These are phyloP conservation scores for Chytridiales sp. DNA, from an alignment of 371 early-diverging fungal genomes.

Conservation along the genomic window DNA sequence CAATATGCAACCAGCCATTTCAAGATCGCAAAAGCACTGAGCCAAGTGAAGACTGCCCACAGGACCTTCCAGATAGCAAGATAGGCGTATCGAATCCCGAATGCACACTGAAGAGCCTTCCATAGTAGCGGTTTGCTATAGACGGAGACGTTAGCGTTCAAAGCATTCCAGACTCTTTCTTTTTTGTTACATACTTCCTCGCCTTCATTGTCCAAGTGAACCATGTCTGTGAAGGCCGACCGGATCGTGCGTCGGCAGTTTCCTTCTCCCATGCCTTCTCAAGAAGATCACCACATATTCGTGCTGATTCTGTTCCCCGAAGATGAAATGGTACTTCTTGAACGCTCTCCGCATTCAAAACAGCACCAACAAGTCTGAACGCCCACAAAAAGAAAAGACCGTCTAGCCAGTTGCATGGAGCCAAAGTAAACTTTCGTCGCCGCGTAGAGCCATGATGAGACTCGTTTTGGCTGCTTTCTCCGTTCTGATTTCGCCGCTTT, in stretches of 20 bases:
- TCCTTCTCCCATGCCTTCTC: constrained; percentile 52
- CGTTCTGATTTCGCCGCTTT: no score
- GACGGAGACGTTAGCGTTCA: background rate
- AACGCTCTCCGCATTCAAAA: constrained; percentile 37
- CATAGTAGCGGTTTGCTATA: constrained; percentile 21
- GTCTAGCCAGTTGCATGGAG: constrained; percentile 45
- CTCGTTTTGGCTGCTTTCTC: no score
- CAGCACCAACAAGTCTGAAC: constrained; percentile 44
- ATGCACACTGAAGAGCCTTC: constrained; percentile 49
- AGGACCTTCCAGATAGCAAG: constrained; percentile 62
- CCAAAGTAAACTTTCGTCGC: constrained; percentile 28
- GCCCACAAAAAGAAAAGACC: constrained; percentile 60
- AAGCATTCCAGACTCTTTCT: background rate
- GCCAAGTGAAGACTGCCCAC: constrained; percentile 61
- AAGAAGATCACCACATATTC: constrained; percentile 49
- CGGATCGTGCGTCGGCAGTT: constrained; percentile 5
- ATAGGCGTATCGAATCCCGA: constrained; percentile 49
- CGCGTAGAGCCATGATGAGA: no score
- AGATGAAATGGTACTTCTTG: constrained; percentile 41
- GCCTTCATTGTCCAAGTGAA: background rate
- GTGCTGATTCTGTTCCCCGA: constrained; percentile 44
- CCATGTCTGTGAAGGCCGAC: background rate
- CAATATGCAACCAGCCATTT: constrained; percentile 43
- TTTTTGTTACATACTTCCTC: background rate
- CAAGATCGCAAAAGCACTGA: constrained; percentile 56